Base-by-base conservation (phyloP, 805 yeast species). In the Barnettozyma siamensis region DNA sequence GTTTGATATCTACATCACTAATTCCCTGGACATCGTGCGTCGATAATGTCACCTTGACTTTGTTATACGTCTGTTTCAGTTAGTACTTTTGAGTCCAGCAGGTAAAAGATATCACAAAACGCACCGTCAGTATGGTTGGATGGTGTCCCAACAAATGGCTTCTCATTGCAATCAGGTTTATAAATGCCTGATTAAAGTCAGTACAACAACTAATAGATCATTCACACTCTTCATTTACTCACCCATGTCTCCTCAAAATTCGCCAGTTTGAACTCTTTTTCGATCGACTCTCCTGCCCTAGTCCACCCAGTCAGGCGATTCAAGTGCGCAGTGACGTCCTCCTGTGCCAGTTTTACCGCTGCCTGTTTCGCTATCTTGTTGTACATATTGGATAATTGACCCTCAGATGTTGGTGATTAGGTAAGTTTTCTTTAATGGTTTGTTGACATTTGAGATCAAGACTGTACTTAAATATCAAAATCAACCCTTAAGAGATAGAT, bases 201-300 rank as follows among this genome's bases (percentile, higher is more conserved):
- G 31, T 21, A 18, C 28, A 32, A n/a, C 17, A 32, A n/a, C 13
- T 7, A 8, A 5, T n/a, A 29, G 13, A 7, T 13, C 15, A 33
- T n/a, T 36, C n/a, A 6, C 4, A 12, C 8, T 6, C 3, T 7
- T 3, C 18, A 12, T 15, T n/a, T n/a, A 41, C 53, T 26, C 9
- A 74, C 64, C 88, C 89, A 81, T 0, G 91, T 80, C 32, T 70
- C 70, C 44, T 77, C 78, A 54, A 73, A 84, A 35, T 69, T 66
- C 40, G 59, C 65, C 46, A 83, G 70, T 21, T 56, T 59, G 48
- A 67, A 67, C 16, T 66, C 56, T 26, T 70, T 64, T 13, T 54
- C 50, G 13, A 76, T 37, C 4, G 39, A 11, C 9, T 44, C 21
- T 4, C 43, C 39, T 1, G 16, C 13, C 4, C 48, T 19, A 7